A percentile compares a stretch with the other conserved stretches of the same genome.
Conservation (phyloP, 805 yeast species). For the Wickerhamomyces canadensis region DNA sequence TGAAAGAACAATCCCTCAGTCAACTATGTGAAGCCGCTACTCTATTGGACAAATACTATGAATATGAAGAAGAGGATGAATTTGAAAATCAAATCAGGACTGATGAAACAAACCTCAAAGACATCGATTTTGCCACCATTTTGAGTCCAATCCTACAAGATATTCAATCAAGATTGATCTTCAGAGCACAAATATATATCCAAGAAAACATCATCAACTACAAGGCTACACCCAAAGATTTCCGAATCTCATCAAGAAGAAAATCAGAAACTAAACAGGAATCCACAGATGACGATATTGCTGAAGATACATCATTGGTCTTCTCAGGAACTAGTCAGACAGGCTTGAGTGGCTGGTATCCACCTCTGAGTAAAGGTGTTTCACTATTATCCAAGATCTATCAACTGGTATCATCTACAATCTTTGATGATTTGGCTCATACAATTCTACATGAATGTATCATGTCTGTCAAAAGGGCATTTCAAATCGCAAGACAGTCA, state of each 20-base stretch:
- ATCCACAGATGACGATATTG: conserved; percentile 14
- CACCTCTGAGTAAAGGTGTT: conserved; percentile 67
- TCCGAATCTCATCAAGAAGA: conserved; percentile 48
- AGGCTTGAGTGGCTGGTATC: conserved; percentile 46
- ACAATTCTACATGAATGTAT: conserved; percentile 77
- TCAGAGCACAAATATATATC: conserved; percentile 68
- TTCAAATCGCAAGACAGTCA: conserved; percentile 36
- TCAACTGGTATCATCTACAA: conserved; percentile 68
- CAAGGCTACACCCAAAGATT: conserved; percentile 62
- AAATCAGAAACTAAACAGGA: conserved; percentile 6
- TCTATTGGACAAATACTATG: conserved; percentile 60
- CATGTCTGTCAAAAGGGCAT: conserved; percentile 51
- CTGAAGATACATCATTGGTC: conserved; percentile 5
- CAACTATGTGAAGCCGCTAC: conserved; percentile 72
- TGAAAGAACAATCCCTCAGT: conserved; percentile 65
- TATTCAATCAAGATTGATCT: conserved; percentile 73
- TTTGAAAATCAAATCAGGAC: conserved; percentile 13
- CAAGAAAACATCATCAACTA: conserved; percentile 65
- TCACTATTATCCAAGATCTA: conserved; percentile 71
- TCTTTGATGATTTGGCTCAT: conserved; percentile 88
- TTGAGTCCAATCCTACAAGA: conserved; percentile 71
- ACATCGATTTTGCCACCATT: conserved; percentile 47
- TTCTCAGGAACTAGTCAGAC: not conserved
- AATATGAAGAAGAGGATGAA: conserved; percentile 41
- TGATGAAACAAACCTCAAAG: not conserved